phyloP scores from a whole-genome alignment of 2,329 filamentous ascomycete species.

The Clonostachys rosea region DNA sequence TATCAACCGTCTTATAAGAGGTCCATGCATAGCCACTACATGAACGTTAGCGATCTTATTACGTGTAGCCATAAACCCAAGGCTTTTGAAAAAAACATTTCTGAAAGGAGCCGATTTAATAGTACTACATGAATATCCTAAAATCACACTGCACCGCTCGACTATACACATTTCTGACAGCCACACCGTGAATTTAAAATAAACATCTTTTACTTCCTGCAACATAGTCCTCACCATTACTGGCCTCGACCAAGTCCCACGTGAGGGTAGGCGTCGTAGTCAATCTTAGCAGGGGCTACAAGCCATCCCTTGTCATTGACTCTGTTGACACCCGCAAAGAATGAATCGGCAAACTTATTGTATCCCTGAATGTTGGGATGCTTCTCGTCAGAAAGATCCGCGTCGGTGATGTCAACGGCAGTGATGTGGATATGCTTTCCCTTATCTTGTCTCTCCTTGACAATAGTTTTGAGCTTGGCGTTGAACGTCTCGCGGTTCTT shows the following conservation, averaged over 20 bases:
- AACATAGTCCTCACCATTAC: too few relatives aligned
- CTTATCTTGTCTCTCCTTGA: constrained; percentile 3
- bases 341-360: constrained; percentile 29
- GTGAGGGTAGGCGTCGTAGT: constrained; percentile 1
- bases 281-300: constrained; percentile 3
- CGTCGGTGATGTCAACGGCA: constrained; percentile 3
- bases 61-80: too few relatives aligned
- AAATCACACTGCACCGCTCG: too few relatives aligned
- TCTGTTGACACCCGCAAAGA: constrained; percentile 18
- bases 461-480: constrained; percentile 17
- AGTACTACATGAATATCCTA: too few relatives aligned
- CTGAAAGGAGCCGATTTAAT: too few relatives aligned
- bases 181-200: too few relatives aligned
- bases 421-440: constrained; percentile 7
- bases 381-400: constrained; percentile 1
- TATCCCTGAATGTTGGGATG: constrained; percentile 16
- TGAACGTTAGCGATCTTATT: too few relatives aligned
- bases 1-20: too few relatives aligned
- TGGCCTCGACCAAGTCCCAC: constrained; percentile 4
- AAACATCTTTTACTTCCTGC: too few relatives aligned
- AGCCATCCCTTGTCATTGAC: constrained; percentile 9
- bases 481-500: constrained; percentile 21
- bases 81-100: too few relatives aligned
- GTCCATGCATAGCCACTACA: too few relatives aligned
- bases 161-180: too few relatives aligned